phyloP scores from a whole-genome alignment of 192 early-diverging fungal species.

The Backusella luteola region DNA sequence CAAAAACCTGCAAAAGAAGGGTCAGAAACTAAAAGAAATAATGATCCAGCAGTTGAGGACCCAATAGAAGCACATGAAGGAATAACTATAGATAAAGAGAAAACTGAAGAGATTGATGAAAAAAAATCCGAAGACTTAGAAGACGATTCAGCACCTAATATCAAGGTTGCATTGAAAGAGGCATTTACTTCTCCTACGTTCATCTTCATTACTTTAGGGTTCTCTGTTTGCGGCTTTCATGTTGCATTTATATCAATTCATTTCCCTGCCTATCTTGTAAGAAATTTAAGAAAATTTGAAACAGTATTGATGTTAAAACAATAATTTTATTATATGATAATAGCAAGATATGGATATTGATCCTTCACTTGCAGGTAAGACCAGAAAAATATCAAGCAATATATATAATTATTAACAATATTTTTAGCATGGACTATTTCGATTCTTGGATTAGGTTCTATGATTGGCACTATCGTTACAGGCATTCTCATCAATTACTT shows the following conservation, averaged over 20 bases:
- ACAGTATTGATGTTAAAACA: neutral
- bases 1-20: neutral
- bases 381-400: neutral
- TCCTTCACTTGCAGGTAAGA: slow-evolving; percentile 18
- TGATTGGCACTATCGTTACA: slow-evolving; percentile 17
- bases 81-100: neutral
- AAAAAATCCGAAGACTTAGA: neutral
- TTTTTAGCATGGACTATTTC: slow-evolving; percentile 30
- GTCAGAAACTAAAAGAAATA: neutral
- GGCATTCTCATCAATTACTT: slow-evolving; percentile 21
- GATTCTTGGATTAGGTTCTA: slow-evolving; percentile 28
- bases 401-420: neutral
- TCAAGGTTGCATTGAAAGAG: slow-evolving; percentile 18
- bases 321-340: neutral
- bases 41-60: neutral
- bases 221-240: slow-evolving; percentile 34
- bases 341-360: slow-evolving; percentile 18
- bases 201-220: slow-evolving; percentile 26
- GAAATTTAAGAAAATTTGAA: neutral
- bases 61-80: neutral
- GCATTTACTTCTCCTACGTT: slow-evolving; percentile 27
- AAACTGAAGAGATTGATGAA: neutral
- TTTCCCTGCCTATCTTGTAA: slow-evolving; percentile 34
- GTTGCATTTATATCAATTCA: slow-evolving; percentile 30
- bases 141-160: neutral